Evolutionary conservation across 768 basidiomycete genomes (phyloP), one percentile per base, ranked within the genome.

Genomic region (Podaxis sp.): DNA sequence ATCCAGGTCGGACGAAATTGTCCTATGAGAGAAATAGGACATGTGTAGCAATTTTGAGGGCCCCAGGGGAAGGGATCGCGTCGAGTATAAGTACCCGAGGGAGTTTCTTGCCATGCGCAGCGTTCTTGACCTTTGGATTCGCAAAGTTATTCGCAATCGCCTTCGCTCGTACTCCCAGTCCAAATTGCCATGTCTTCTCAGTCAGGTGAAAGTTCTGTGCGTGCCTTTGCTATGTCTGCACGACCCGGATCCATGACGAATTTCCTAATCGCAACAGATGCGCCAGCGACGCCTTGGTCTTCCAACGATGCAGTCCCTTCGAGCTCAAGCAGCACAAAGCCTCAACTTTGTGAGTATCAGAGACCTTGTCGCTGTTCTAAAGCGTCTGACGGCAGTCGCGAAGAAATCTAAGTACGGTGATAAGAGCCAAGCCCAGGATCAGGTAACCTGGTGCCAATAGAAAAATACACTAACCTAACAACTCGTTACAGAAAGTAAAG

Each of bases 1-100:
- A 22, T 22, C 17, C n/a, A 37, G 29, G 17, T 61, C 60, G 60
- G 60, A 46, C 53, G 53, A 61, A 61, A 55, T 22, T 9, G 2
- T 37, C 51, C 41, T 61, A 53, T 55, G 60, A 61, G 53, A 54
- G 60, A 54, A 55, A 55, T 22, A 15, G 33, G 52, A 60, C 50
- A 41, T 29, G 59, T n/a, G 59, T 43, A 41, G 60, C 2, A 19
- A 11, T 40, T 27, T 55, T 46, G 60, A 17, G 36, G 12, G 54
- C 22, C 2, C 54, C 29, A 36, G 53, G 27, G 15, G 19, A 61
- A 6, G 29, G 13, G 37, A 47, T 55, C 24, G 27, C 27, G 12
- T 53, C 41, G 41, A 55, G 41, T 55, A 61, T 55, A 61, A 61
- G 53, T 47, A 61, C 41, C 29, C 29, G 29, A 55, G 53, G 53